Conservation (phyloP, 192 early-diverging fungal species). For the Oehlia diaphana region DNA sequence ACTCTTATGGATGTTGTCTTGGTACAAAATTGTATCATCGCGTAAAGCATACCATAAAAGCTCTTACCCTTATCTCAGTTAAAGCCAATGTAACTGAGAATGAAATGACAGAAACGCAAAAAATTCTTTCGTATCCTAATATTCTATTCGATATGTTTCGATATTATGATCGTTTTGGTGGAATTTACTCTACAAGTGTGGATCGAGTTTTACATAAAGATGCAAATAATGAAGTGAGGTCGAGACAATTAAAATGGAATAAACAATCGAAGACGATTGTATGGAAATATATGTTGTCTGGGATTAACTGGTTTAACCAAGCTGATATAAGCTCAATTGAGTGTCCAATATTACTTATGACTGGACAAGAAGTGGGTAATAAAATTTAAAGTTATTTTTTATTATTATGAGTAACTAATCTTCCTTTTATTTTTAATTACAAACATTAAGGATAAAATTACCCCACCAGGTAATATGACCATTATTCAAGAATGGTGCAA, state of each 20-base stretch:
- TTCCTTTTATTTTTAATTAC: constrained; percentile 9
- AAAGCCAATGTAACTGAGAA: constrained; percentile 46
- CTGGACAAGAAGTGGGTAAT: constrained; percentile 46
- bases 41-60: constrained; percentile 42
- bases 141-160: constrained; percentile 47
- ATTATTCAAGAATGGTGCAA: constrained; percentile 43
- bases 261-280: constrained; percentile 48
- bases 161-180: constrained; percentile 48
- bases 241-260: constrained; percentile 54
- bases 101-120: constrained; percentile 33
- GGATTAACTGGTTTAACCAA: constrained; percentile 37
- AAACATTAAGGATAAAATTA: constrained; percentile 40
- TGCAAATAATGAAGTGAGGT: constrained; percentile 36
- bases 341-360: constrained; percentile 45
- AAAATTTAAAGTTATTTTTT: not conserved
- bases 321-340: constrained; percentile 40
- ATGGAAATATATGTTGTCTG: constrained; percentile 43
- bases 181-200: constrained; percentile 46
- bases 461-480: constrained; percentile 40
- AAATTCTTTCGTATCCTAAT: constrained; percentile 45
- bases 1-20: constrained; percentile 58
- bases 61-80: constrained; percentile 51
- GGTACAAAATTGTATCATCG: constrained; percentile 44
- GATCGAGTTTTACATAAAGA: constrained; percentile 42
- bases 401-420: not conserved